These are phyloP conservation scores for Helotiales sp. DNA, from an alignment of 2,329 filamentous ascomycete genomes.

Conservation along the genomic window DNA sequence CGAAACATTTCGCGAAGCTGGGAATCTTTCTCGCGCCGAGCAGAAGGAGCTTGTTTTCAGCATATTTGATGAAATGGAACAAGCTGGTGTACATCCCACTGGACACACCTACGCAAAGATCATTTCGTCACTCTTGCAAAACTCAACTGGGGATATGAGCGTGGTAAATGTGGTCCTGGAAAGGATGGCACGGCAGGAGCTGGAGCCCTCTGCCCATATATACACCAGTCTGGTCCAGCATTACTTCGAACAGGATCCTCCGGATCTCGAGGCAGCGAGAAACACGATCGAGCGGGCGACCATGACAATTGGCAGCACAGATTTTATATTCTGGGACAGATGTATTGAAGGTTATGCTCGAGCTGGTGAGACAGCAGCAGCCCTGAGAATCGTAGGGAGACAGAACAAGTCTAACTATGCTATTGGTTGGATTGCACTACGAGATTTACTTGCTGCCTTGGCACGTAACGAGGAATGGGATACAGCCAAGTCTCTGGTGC, in stretches of 20 bases:
- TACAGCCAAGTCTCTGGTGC: conserved; percentile 32
- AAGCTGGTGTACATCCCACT: conserved; percentile 58
- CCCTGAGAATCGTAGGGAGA: conserved; percentile 50
- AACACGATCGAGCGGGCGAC: conserved; percentile 54
- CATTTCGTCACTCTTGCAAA: conserved; percentile 60
- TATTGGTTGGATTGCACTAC: conserved; percentile 31
- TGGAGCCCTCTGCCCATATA: conserved; percentile 62
- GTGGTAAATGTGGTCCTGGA: conserved; percentile 61
- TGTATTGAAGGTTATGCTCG: conserved; percentile 66
- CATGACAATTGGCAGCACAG: conserved; percentile 37
- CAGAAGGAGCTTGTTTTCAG: conserved; percentile 52
- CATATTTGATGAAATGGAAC: conserved; percentile 59
- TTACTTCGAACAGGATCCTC: conserved; percentile 59
- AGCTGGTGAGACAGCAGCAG: conserved; percentile 49
- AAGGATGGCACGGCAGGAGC: conserved; percentile 56
- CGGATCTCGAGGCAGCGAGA: conserved; percentile 60
- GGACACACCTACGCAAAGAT: conserved; percentile 67
- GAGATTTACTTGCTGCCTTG: conserved; percentile 31
- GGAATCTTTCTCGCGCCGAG: conserved; percentile 43
- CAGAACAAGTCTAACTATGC: conserved; percentile 35
- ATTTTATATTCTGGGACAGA: conserved; percentile 68
- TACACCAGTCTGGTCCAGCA: conserved; percentile 73
- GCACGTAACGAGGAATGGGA: conserved; percentile 32
- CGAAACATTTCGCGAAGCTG: conserved; percentile 48
- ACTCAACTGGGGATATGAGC: conserved; percentile 34